Conservation (phyloP, 2,329 filamentous ascomycete genomes). For the Sclerotinia nivalis region DNA sequence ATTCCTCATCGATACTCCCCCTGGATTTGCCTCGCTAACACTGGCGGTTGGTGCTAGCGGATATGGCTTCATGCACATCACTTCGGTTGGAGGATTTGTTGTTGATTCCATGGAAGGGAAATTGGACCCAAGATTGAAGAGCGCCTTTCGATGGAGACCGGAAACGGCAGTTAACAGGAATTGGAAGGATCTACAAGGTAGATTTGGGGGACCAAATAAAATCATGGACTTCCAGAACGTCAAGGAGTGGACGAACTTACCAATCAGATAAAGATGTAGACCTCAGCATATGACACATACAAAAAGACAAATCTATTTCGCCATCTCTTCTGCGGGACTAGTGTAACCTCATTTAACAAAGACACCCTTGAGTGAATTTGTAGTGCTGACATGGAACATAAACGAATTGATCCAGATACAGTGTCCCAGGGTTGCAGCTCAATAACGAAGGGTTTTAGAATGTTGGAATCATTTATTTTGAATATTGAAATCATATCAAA, state of each 20-base stretch:
- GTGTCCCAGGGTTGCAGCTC: no score
- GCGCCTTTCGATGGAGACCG: conserved; percentile 52
- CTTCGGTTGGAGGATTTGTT: conserved; percentile 52
- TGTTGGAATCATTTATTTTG: no score
- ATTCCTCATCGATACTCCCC: conserved; percentile 54
- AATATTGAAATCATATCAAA: no score
- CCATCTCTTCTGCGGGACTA: no score
- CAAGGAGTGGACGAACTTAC: conserved; percentile 45
- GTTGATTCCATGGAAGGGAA: conserved; percentile 50
- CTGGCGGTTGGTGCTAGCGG: conserved; percentile 54
- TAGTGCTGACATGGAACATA: no score
- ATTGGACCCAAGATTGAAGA: conserved; percentile 46
- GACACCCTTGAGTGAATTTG: no score
- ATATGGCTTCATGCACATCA: conserved; percentile 54
- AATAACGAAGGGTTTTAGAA: no score
- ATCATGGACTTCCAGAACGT: conserved; percentile 52
- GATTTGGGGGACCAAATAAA: conserved; percentile 49
- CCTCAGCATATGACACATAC: neutral
- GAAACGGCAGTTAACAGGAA: conserved; percentile 50
- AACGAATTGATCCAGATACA: no score
- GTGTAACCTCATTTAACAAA: no score
- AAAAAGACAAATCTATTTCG: no score
- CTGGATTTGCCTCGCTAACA: conserved; percentile 46
- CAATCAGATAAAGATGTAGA: neutral
- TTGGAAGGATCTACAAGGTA: conserved; percentile 51